phyloP scores from a whole-genome alignment of 2,329 filamentous ascomycete species.

The Aspergillus aculeatinus region DNA sequence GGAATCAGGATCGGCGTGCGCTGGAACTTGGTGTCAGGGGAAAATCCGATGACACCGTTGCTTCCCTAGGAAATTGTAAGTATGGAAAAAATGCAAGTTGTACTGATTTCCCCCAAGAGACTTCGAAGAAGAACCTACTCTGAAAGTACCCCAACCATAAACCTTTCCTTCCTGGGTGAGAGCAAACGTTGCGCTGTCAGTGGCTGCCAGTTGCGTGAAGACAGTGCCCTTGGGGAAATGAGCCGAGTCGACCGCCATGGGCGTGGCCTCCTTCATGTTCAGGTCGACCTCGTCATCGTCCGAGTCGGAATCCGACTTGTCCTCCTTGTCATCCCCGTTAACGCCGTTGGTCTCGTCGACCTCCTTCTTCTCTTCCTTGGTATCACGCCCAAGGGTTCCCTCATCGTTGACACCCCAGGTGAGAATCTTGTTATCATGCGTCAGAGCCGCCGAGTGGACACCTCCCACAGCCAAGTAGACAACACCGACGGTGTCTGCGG shows the following conservation, averaged over 20 bases:
- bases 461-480: slow-evolving; percentile 62
- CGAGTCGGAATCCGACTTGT: slow-evolving; percentile 37
- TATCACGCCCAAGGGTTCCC: slow-evolving; percentile 73
- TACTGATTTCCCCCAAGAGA: too few species aligned
- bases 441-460: slow-evolving; percentile 75
- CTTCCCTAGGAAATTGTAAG: slow-evolving; percentile 40
- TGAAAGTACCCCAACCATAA: slow-evolving; percentile 83
- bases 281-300: slow-evolving; percentile 58
- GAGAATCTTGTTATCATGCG: slow-evolving; percentile 73
- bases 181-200: slow-evolving; percentile 73
- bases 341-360: slow-evolving; percentile 50
- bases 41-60: slow-evolving; percentile 59
- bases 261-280: slow-evolving; percentile 71
- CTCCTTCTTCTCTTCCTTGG: slow-evolving; percentile 48
- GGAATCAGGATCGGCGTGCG: slow-evolving; percentile 45
- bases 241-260: slow-evolving; percentile 54
- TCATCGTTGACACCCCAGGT: slow-evolving; percentile 91
- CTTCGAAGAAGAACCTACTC: slow-evolving; percentile 47
- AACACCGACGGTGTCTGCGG: slow-evolving; percentile 53
- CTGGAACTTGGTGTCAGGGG: slow-evolving; percentile 43
- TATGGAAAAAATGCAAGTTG: background rate
- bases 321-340: slow-evolving; percentile 25
- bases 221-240: slow-evolving; percentile 61
- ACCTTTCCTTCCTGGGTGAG: slow-evolving; percentile 73
- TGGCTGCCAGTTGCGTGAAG: slow-evolving; percentile 67